Conservation (phyloP, 2,329 filamentous ascomycete species). For the Allantophomopsis lycopodina region DNA sequence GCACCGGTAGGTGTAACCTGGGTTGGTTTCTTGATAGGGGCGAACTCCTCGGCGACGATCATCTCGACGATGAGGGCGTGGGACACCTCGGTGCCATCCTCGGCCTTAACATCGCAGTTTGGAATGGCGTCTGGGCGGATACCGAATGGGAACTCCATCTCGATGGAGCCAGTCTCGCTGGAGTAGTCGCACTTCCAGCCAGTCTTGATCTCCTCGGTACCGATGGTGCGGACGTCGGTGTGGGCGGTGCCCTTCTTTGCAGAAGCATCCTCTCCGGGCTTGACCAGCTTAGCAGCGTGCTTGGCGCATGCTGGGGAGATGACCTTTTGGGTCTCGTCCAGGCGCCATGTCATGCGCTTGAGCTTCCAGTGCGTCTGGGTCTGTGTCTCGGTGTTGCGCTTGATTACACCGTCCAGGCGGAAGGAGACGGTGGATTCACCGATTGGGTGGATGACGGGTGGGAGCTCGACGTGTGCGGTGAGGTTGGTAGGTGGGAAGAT, state of each 20-base stretch:
- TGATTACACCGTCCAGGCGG: constrained; percentile 75
- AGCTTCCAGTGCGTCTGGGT: constrained; percentile 75
- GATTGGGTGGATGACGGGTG: constrained; percentile 74
- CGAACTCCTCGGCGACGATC: constrained; percentile 86
- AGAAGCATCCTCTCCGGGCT: constrained; percentile 24
- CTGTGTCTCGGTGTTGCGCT: constrained; percentile 50
- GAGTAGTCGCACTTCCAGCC: constrained; percentile 76
- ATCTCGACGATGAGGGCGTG: constrained; percentile 86
- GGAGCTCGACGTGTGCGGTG: constrained; percentile 70
- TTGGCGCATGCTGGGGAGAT: constrained; percentile 68
- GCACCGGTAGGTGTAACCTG: constrained; percentile 77
- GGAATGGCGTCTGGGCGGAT: constrained; percentile 45
- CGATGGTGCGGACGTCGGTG: constrained; percentile 63
- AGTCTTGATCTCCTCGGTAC: constrained; percentile 65
- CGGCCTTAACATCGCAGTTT: constrained; percentile 64
- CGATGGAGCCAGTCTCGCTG: constrained; percentile 57
- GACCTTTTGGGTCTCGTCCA: constrained; percentile 76
- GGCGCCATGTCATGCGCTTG: constrained; percentile 82
- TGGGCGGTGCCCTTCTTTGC: constrained; percentile 56
- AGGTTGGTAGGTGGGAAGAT: constrained; percentile 96
- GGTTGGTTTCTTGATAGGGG: constrained; percentile 50
- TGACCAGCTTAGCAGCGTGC: constrained; percentile 53
- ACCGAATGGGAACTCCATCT: constrained; percentile 61
- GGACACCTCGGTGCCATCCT: constrained; percentile 62
- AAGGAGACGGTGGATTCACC: constrained; percentile 69